Percentiles rank a stretch among this genome's conserved stretches.
These are phyloP conservation scores for Aspergillus pseudoglaucus DNA, from an alignment of 2,329 filamentous ascomycete species.

Conservation along the genomic window DNA sequence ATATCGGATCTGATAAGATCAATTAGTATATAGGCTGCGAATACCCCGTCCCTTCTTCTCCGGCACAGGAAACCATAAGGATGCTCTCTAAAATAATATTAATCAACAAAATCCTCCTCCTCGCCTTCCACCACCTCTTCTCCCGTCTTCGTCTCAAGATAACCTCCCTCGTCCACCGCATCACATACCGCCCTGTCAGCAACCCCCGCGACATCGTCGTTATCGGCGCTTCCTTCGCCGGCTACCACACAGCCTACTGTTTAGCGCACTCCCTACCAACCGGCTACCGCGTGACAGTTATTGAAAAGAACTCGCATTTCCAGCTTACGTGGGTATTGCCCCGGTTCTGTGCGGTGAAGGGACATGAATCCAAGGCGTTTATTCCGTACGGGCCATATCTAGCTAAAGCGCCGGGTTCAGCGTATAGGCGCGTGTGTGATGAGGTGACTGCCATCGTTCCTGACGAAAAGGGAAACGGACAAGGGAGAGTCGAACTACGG, in stretches of 20 bases:
- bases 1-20: background rate
- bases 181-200: slow-evolving; percentile 7
- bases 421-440: slow-evolving; percentile 38
- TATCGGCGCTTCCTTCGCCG: slow-evolving; percentile 54
- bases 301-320: slow-evolving; percentile 57
- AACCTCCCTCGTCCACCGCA: slow-evolving; percentile 5
- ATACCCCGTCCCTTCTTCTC: background rate
- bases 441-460: slow-evolving; percentile 34
- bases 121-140: slow-evolving; percentile 1
- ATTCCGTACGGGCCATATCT: slow-evolving; percentile 51
- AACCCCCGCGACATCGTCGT: slow-evolving; percentile 46
- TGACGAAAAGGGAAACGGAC: background rate
- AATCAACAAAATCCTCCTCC: slow-evolving; percentile 2
- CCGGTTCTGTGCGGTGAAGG: slow-evolving; percentile 51
- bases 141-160: slow-evolving; percentile 1
- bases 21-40: too few relatives aligned
- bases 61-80: background rate
- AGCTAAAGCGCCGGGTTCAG: slow-evolving; percentile 26
- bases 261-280: slow-evolving; percentile 46
- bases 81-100: slow-evolving; percentile 4
- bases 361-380: slow-evolving; percentile 54
- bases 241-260: slow-evolving; percentile 44
- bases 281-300: slow-evolving; percentile 47
- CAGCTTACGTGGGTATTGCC: slow-evolving; percentile 57
- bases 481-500: slow-evolving; percentile 34